Base-by-base conservation (phyloP, 495 filamentous ascomycete species). In the Hypomontagnella submonticulosa region DNA sequence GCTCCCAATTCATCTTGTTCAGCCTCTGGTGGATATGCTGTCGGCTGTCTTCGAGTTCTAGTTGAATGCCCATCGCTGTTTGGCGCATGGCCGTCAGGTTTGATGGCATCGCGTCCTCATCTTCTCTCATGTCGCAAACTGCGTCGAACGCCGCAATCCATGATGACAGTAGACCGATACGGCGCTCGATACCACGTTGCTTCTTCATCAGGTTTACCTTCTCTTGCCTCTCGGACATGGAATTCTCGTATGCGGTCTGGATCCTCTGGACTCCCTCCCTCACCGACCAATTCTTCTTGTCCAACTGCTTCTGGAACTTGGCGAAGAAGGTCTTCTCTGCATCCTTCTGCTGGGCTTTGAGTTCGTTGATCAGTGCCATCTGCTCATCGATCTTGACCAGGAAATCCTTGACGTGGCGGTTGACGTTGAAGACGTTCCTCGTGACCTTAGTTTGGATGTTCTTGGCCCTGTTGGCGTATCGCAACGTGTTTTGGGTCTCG, bases 371-470 rank as follows among this genome's bases (percentile, higher is more conserved):
- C 70, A 96, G 76, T 10, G 85, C 88, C 83, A 94, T 91, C 74
- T 97, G 93, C 80, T 97, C 93, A 71, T 97, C 93, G 47, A 81
- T 97, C 84, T 97, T 97, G 79, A 96, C 92, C 71, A 97, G 75
- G 79, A 94, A 97, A 75, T 97, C 93, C 80, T 98, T 99, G 48
- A 99, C 95, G 79, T 99, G 95, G 50, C 95, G 89, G 73, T 99
- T 98, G 66, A 99, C 96, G 71, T 99, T 99, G 81, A 95, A 98
- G 1, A 97, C 96, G 73, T 99, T 99, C 66, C 93, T 86, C 15
- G 95, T 97, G 37, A 97, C 92, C 81, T 99, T 99, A 16, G 95
- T 99, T 80, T 99, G 96, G 72, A 99, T 99, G 73, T 99, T 99
- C 84, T 99, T 99, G 18, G 95, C 95, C 61, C 95, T 83, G 75